A percentile compares a stretch with the other conserved stretches of the same genome.
Evolutionary conservation across 2,329 filamentous ascomycete genomes (phyloP).

Genomic region (Sporothrix luriei): DNA sequence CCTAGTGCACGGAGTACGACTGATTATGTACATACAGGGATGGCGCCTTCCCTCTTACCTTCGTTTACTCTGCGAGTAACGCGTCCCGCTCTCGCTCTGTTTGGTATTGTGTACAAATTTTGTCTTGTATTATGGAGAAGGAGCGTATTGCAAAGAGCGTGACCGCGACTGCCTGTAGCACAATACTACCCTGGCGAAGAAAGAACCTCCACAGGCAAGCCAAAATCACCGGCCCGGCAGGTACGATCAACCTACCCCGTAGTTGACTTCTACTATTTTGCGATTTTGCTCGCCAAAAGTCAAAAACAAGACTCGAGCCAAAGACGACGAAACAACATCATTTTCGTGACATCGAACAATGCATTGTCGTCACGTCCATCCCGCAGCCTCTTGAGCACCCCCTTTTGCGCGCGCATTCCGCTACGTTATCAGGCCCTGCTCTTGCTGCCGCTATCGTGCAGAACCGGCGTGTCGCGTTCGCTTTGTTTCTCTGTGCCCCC

Average conservation of each 20-base stretch:
- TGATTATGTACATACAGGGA: constrained; percentile 4
- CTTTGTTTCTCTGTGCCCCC: neutral
- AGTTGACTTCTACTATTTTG: neutral
- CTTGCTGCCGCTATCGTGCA: neutral
- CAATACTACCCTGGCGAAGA: neutral
- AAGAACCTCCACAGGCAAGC: constrained; percentile 2
- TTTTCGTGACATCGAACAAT: constrained; percentile 2
- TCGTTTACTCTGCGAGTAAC: constrained; percentile 18
- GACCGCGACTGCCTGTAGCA: constrained; percentile 30
- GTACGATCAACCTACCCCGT: neutral
- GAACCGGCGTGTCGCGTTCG: constrained; percentile 20
- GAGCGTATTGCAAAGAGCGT: constrained; percentile 27
- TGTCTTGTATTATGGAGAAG: constrained; percentile 11
- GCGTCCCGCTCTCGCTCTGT: constrained; percentile 14
- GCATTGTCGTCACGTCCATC: neutral
- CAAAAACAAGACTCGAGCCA: neutral
- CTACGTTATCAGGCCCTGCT: neutral
- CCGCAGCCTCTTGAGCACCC: constrained; percentile 2
- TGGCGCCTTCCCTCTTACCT: constrained; percentile 16
- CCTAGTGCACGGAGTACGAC: neutral
- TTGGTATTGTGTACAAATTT: constrained; percentile 16
- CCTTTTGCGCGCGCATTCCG: constrained; percentile 10
- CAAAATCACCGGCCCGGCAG: constrained; percentile 16
- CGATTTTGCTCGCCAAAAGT: constrained; percentile 4
- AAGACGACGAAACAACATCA: neutral